A percentile compares a stretch with the other conserved stretches of the same genome.
Conservation (phyloP, 176 grass and related monocot genomes). For the Themeda triandra region DNA sequence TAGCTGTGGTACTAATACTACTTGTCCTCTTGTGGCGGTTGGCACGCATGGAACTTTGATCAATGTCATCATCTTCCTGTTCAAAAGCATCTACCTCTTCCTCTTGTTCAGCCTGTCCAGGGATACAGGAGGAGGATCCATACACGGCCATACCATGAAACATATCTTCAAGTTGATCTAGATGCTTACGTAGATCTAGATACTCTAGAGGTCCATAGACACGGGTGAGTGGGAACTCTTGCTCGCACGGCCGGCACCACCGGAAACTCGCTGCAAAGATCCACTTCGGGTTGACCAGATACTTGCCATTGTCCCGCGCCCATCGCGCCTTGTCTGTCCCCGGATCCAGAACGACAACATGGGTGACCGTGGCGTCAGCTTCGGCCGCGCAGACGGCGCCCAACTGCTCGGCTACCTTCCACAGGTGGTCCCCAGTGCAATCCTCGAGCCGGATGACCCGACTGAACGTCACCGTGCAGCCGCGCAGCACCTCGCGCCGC, state of each 20-base stretch:
- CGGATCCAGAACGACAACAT: conserved; percentile 41
- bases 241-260: conserved; percentile 48
- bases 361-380: conserved; percentile 41
- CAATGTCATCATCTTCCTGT: too few relatives aligned
- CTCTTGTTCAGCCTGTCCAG: too few relatives aligned
- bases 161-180: too few relatives aligned
- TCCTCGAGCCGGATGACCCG: background rate
- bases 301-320: conserved; percentile 46
- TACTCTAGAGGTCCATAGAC: too few relatives aligned
- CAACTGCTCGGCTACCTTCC: conserved; percentile 15
- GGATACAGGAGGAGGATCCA: too few relatives aligned
- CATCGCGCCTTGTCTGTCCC: conserved; percentile 39
- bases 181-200: too few relatives aligned
- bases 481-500: background rate
- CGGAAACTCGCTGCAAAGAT: conserved; percentile 44
- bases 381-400: conserved; percentile 43
- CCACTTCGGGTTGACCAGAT: conserved; percentile 46
- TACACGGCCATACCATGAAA: too few relatives aligned
- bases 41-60: too few relatives aligned
- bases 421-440: background rate
- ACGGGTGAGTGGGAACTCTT: too few relatives aligned
- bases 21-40: too few relatives aligned
- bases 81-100: too few relatives aligned
- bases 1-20: too few relatives aligned
- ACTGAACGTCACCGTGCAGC: background rate